Percentiles rank a stretch among this genome's conserved stretches.
Conservation (phyloP, 148 eudicot genomes). For the Heliamphora exappendiculata region DNA sequence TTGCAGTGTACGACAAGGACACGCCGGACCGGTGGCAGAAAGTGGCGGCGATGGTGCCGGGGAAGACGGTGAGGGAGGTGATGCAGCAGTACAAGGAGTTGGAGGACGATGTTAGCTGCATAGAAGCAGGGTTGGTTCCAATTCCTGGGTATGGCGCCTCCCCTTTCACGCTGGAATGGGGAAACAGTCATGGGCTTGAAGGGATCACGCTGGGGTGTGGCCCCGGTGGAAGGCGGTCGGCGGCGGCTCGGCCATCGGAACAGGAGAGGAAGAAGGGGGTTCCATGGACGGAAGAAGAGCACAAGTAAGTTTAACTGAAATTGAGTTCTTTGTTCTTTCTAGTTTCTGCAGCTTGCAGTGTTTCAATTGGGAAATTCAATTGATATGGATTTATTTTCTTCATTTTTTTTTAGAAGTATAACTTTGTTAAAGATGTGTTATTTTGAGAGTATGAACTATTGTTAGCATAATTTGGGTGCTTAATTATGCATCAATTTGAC, state of each 20-base stretch:
- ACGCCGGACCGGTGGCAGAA: slow-evolving; percentile 87
- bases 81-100: slow-evolving; percentile 71
- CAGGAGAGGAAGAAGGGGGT: slow-evolving; percentile 98
- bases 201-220: slow-evolving; percentile 38
- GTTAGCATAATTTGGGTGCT: background rate
- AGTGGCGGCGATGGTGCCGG: slow-evolving; percentile 82
- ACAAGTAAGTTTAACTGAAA: slow-evolving; percentile 51
- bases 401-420: background rate
- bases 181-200: slow-evolving; percentile 47
- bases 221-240: slow-evolving; percentile 45
- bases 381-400: background rate
- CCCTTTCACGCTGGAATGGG: slow-evolving; percentile 78
- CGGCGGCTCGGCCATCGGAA: slow-evolving; percentile 42
- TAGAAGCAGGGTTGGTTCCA: slow-evolving; percentile 78
- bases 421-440: background rate
- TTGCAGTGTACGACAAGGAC: slow-evolving; percentile 66
- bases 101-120: slow-evolving; percentile 76
- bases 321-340: slow-evolving; percentile 2
- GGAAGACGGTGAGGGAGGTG: slow-evolving; percentile 77
- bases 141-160: slow-evolving; percentile 51
- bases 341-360: background rate
- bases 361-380: background rate
- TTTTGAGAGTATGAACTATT: background rate
- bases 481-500: too few species aligned
- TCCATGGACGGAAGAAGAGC: slow-evolving; percentile 99